A percentile compares a stretch with the other conserved stretches of the same genome.
phyloP scores from a whole-genome alignment of 441 rosid genomes.

The Brassica hybrid region DNA sequence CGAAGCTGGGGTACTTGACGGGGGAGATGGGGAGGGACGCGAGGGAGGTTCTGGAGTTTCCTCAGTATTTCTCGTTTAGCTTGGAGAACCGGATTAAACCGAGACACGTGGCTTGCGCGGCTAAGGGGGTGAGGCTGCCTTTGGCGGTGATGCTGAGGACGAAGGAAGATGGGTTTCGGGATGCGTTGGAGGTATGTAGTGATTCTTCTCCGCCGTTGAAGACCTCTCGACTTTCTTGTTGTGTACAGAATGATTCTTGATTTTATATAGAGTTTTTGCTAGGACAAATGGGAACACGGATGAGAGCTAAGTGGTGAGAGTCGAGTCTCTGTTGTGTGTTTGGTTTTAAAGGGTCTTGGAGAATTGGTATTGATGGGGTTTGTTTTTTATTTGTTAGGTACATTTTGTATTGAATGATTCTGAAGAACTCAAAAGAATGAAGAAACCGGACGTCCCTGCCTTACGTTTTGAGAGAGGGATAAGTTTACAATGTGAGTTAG shows the following conservation, averaged over 20 bases:
- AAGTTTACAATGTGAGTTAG: conserved; percentile 6
- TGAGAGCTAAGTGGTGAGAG: conserved; percentile 18
- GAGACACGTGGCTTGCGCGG: conserved; percentile 74
- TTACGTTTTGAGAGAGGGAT: conserved; percentile 6
- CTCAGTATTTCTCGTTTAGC: conserved; percentile 85
- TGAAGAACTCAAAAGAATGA: conserved; percentile 24
- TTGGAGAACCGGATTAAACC: conserved; percentile 86
- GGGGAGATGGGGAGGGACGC: conserved; percentile 87
- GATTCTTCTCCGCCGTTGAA: conserved; percentile 65
- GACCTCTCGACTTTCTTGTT: conserved; percentile 58
- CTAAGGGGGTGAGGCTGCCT: conserved; percentile 70
- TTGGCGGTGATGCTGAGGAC: conserved; percentile 68
- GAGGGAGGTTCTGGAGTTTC: conserved; percentile 76
- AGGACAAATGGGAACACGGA: conserved; percentile 11
- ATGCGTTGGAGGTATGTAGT: conserved; percentile 69
- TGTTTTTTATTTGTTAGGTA: conserved; percentile 31
- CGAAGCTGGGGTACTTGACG: conserved; percentile 64
- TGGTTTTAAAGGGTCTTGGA: neutral
- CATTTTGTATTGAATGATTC: conserved; percentile 35
- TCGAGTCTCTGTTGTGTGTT: neutral
- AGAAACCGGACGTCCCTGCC: conserved; percentile 24
- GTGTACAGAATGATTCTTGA: conserved; percentile 53
- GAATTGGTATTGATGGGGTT: conserved; percentile 4
- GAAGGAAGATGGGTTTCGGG: conserved; percentile 56
- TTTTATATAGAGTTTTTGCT: conserved; percentile 41